phyloP scores from a whole-genome alignment of 305 asterid genomes.

The Fraxinus greggii region DNA sequence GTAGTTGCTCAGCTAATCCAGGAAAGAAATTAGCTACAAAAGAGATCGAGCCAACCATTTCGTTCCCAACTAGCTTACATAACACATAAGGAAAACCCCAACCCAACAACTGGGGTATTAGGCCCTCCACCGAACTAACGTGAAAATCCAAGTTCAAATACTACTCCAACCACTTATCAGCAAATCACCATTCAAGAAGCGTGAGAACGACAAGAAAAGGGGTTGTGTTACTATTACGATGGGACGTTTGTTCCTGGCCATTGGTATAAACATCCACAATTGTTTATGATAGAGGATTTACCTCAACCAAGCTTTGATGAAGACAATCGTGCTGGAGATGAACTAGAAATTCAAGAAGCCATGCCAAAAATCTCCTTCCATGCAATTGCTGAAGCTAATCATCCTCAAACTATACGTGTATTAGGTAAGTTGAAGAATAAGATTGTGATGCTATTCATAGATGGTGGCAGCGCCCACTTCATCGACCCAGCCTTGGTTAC shows the following conservation, averaged over 20 bases:
- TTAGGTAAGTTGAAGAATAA: background rate
- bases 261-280: background rate
- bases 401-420: background rate
- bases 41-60: no score
- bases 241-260: background rate
- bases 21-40: no score
- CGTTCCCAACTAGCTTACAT: no score
- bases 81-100: no score
- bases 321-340: background rate
- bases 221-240: background rate
- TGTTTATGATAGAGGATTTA: slow-evolving; percentile 1
- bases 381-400: background rate
- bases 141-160: no score
- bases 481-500: background rate
- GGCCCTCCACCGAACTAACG: no score
- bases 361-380: background rate
- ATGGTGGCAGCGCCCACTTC: background rate
- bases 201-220: background rate
- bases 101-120: no score
- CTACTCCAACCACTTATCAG: no score
- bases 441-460: background rate
- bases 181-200: no score
- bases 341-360: background rate
- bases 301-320: background rate
- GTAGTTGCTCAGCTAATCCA: no score